Evolutionary conservation across 495 filamentous ascomycete species (phyloP).

Genomic region (Tuber brumale): DNA sequence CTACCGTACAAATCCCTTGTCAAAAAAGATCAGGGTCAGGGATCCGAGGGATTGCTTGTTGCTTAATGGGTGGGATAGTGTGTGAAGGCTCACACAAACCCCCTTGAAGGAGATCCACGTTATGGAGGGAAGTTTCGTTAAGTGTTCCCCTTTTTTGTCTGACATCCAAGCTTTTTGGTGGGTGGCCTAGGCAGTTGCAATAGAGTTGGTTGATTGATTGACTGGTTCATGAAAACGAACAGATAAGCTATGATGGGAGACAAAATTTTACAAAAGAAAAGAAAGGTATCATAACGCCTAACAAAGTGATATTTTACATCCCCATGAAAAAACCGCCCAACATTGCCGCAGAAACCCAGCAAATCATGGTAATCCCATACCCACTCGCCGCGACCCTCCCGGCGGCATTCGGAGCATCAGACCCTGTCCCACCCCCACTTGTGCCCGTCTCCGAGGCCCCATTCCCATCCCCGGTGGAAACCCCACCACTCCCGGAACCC

Average conservation of each 20-base stretch:
- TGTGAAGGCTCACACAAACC: conserved; percentile 25
- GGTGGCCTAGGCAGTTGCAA: neutral
- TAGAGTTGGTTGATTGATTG: neutral
- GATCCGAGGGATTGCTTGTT: conserved; percentile 18
- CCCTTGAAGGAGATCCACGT: too few species aligned
- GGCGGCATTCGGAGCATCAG: neutral
- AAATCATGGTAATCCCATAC: neutral
- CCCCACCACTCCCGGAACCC: conserved; percentile 2
- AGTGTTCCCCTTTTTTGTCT: neutral
- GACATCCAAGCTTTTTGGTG: neutral
- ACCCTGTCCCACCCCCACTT: neutral
- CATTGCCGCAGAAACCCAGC: neutral
- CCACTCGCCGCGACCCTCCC: neutral
- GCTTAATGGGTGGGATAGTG: conserved; percentile 32
- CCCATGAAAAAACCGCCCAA: neutral
- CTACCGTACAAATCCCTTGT: conserved; percentile 11
- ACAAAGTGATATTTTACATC: neutral
- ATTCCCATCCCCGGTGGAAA: neutral
- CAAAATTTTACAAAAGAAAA: neutral
- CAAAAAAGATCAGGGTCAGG: conserved; percentile 10
- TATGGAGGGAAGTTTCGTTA: neutral
- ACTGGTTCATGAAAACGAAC: neutral
- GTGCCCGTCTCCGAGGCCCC: neutral
- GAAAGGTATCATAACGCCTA: neutral
- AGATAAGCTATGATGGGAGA: neutral